phyloP scores from a whole-genome alignment of 345 rosid species.

The Odontarrhena argentea region DNA sequence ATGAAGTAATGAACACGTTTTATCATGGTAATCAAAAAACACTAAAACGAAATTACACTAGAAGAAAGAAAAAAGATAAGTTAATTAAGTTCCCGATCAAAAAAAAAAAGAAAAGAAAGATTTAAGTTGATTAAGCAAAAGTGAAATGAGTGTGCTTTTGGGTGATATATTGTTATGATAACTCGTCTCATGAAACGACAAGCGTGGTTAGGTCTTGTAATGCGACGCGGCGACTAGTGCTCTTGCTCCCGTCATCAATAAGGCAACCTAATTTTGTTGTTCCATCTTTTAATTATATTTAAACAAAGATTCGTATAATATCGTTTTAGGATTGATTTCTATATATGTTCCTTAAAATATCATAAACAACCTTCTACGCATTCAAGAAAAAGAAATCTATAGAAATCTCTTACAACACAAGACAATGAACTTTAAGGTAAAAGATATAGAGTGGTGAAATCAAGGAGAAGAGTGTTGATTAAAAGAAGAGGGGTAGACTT shows the following conservation, averaged over 20 bases:
- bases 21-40: slow-evolving; percentile 17
- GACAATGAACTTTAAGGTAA: background rate
- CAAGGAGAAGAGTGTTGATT: too few species aligned
- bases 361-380: slow-evolving; percentile 27
- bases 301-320: slow-evolving; percentile 6
- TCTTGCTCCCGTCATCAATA: slow-evolving; percentile 28
- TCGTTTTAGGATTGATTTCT: slow-evolving; percentile 29
- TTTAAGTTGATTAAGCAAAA: slow-evolving; percentile 25
- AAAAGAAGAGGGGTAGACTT: too few species aligned
- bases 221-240: slow-evolving; percentile 47
- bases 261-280: slow-evolving; percentile 33
- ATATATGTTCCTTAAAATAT: slow-evolving; percentile 28
- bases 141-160: slow-evolving; percentile 21
- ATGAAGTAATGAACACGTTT: slow-evolving; percentile 16
- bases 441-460: background rate
- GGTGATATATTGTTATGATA: slow-evolving; percentile 16
- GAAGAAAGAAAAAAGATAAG: too few species aligned
- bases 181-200: slow-evolving; percentile 44
- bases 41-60: background rate
- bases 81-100: too few species aligned
- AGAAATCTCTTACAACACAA: background rate
- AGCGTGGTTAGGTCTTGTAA: slow-evolving; percentile 40
- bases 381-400: background rate
- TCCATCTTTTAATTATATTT: slow-evolving; percentile 15
- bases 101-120: background rate